Base-by-base conservation (phyloP, 2,329 filamentous ascomycete genomes). In the Aureobasidium lini region DNA sequence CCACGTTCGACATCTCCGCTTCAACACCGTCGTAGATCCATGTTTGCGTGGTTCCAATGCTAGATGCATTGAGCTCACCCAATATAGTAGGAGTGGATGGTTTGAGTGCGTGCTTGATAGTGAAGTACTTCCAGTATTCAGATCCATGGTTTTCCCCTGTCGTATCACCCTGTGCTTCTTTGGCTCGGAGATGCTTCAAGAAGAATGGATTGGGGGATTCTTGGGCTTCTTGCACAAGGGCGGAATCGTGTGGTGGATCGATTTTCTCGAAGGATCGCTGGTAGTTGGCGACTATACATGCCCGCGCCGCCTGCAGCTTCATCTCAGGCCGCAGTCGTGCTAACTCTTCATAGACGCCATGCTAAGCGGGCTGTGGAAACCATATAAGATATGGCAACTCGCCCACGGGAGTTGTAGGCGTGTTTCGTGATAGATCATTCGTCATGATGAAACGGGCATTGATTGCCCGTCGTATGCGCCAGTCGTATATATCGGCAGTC, bases 371-470 rank as follows among this genome's bases (percentile, higher is more conserved):
- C 6, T 56, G 39, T 46, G 39, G 52, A 16, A 56, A 56, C 52
- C 39, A 56, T 56, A 56, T 56, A 56, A n/a, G 44, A 56, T 56
- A 56, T 10, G 52, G 52, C 52, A 56, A 44, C 11, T 56, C 39
- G n/a, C 28, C 16, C 29, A 44, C n/a, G 29, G 29, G 39, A 56
- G 52, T 36, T 56, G 39, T 46, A 13, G 52, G 40, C 39, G 39
- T 44, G 39, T 46, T 50, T 6, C 39, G 52, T 11, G 66, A 67
- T 8, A 71, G 57, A 32, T 69, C 67, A 52, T 71, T 66, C 59
- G 66, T 67, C 68, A 71, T 72, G 56, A 72, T 71, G 57, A 67
- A 65, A 0, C 69, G 61, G 6, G 68, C 68, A 42, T 65, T 61
- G 42, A 68, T 64, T 6, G 69, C 69, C 52, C 52, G 52, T 46